Evolutionary conservation across 148 eudicot genomes (phyloP).

Genomic region (Vaccinium vitisidaea): DNA sequence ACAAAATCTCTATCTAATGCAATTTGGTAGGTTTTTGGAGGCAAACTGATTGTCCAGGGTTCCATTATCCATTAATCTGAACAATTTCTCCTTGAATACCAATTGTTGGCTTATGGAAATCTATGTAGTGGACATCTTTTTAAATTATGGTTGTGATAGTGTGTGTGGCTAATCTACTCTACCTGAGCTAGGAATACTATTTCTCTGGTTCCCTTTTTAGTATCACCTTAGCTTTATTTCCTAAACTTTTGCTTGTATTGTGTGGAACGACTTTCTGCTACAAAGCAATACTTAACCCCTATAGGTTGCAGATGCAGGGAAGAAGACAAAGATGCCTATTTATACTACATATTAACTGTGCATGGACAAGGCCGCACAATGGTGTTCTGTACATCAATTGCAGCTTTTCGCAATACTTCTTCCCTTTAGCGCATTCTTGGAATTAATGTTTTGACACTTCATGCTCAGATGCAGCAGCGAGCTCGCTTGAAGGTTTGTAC

Average conservation of each 20-base stretch:
- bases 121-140: neutral
- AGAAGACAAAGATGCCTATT: constrained; percentile 91
- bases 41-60: neutral
- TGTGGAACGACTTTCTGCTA: neutral
- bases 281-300: neutral
- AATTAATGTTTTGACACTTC: constrained; percentile 63
- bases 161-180: neutral
- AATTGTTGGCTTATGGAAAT: neutral
- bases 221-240: neutral
- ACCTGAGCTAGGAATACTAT: neutral
- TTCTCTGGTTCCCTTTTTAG: neutral
- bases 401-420: constrained; percentile 79
- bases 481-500: constrained; percentile 85
- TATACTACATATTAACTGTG: constrained; percentile 81
- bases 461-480: constrained; percentile 88
- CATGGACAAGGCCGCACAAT: constrained; percentile 91
- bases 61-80: neutral
- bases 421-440: constrained; percentile 67
- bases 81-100: neutral
- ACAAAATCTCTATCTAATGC: neutral
- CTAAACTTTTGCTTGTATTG: neutral
- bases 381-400: constrained; percentile 89
- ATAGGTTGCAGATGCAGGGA: constrained; percentile 71
- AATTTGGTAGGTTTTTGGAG: neutral
- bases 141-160: neutral